Evolutionary conservation across 352 stramenopile species (phyloP), one percentile per base, ranked within the genome.

Genomic region (Pythium guiyangense): DNA sequence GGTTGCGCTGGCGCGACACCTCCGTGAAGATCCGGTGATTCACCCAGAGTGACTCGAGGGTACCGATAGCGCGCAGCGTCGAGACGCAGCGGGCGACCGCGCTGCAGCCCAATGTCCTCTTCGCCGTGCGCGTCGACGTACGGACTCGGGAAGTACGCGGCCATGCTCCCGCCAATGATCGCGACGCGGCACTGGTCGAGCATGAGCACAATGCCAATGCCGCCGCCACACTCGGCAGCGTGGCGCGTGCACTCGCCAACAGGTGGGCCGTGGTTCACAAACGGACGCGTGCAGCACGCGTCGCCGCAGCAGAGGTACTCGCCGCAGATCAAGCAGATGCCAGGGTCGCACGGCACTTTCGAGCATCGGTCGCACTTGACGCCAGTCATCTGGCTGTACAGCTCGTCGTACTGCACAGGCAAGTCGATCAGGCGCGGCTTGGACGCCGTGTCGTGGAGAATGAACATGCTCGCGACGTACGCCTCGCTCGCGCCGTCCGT

Each of bases 381-480:
- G 1, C 78, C 81, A 11, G 77, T 75, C 66, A 93, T 76, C 44
- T 79, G 65, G 44, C 78, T 88, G 66, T 95, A 95, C 20, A 95
- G 71, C 49, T 90, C 83, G 57, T 95, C 86, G 66, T 92, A 95
- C 60, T 95, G 86, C 22, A 84, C 61, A 3, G 85, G 85, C 34
- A 95, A 76, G 14, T 90, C 70, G n/a, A 95, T 83, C 22, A 95
- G 67, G 3, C 74, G 78, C 22, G 81, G 81, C 39, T 73, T 73
- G 26, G 59, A 65, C n/a, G 66, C 52, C 9, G 77, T 56, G 53
- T 95, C 84, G 25, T 85, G 83, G 22, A 95, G 51, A 49, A 95
- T 92, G 49, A 95, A 95, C 84, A 95, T 93, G 64, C 84, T 95
- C 35, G 85, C 85, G 25, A 92, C 77, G 58, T 94, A 95, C 17